These are phyloP conservation scores for Dimargaris verticillata DNA, from an alignment of 192 early-diverging fungal genomes.

Conservation along the genomic window DNA sequence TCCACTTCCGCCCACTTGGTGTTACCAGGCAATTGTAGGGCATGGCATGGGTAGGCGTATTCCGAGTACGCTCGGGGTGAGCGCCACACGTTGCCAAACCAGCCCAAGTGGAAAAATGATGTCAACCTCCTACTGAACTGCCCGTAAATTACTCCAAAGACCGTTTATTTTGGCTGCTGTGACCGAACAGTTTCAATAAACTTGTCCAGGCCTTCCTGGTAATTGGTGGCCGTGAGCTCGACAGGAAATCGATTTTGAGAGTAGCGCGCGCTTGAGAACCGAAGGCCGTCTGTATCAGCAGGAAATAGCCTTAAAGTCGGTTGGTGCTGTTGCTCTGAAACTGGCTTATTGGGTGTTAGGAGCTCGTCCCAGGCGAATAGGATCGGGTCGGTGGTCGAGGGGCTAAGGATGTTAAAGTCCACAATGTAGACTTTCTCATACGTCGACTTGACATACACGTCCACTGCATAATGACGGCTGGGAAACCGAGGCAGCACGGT, in stretches of 20 bases:
- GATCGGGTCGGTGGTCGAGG: slow-evolving; percentile 55
- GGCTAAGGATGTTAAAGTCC: slow-evolving; percentile 81
- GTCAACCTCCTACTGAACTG: no score
- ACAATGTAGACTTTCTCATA: slow-evolving; percentile 52
- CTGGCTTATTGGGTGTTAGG: background rate
- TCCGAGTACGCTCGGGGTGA: no score
- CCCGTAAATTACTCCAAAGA: no score
- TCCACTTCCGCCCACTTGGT: no score
- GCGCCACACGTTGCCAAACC: no score
- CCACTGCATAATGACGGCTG: slow-evolving; percentile 63
- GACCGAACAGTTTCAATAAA: slow-evolving; percentile 6
- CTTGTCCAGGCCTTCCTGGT: slow-evolving; percentile 17
- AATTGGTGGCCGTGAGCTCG: slow-evolving; percentile 19
- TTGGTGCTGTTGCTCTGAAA: background rate
- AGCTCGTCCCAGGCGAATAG: slow-evolving; percentile 70
- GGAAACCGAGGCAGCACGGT: slow-evolving; percentile 46
- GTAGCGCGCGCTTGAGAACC: slow-evolving; percentile 22
- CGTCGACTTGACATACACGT: slow-evolving; percentile 62
- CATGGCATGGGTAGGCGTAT: no score
- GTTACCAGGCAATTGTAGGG: no score
- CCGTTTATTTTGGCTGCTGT: no score
- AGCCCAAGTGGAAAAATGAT: no score
- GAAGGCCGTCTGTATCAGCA: slow-evolving; percentile 17
- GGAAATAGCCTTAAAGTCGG: slow-evolving; percentile 17
- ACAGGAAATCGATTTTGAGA: slow-evolving; percentile 25